phyloP scores from a whole-genome alignment of 192 early-diverging fungal genomes.

The Gryganskiella cystojenkinii region DNA sequence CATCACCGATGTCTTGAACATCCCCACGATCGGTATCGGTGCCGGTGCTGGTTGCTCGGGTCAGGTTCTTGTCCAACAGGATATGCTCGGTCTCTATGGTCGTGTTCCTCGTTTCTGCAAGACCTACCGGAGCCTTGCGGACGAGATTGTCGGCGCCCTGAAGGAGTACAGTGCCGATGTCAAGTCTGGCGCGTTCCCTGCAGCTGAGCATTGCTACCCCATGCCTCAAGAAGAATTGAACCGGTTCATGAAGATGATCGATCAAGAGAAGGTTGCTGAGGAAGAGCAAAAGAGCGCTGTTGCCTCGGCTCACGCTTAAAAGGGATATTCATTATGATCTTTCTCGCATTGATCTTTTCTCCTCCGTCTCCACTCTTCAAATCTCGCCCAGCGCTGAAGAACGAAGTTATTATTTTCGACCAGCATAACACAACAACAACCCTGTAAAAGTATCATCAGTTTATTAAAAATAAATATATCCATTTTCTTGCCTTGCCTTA shows the following conservation, averaged over 20 bases:
- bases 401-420: too few relatives aligned
- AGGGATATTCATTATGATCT: background rate
- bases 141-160: conserved; percentile 78
- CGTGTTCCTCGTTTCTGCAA: conserved; percentile 93
- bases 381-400: too few relatives aligned
- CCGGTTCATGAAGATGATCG: conserved; percentile 53
- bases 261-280: conserved; percentile 9
- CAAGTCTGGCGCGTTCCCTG: conserved; percentile 80
- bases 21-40: conserved; percentile 99
- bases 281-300: conserved; percentile 5
- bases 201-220: conserved; percentile 80
- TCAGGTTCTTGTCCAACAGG: conserved; percentile 93
- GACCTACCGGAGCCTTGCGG: conserved; percentile 81
- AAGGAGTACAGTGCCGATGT: conserved; percentile 83
- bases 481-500: too few relatives aligned
- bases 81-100: conserved; percentile 94
- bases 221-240: conserved; percentile 70
- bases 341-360: background rate
- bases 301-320: conserved; percentile 6
- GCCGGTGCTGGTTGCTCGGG: conserved; percentile 89
- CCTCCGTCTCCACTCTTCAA: background rate
- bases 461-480: too few relatives aligned
- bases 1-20: conserved; percentile 78
- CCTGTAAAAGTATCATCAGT: too few relatives aligned
- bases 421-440: too few relatives aligned